Base-by-base conservation (phyloP, 1,284 basidiomycete species). In the Pseudozyma thailandica region DNA sequence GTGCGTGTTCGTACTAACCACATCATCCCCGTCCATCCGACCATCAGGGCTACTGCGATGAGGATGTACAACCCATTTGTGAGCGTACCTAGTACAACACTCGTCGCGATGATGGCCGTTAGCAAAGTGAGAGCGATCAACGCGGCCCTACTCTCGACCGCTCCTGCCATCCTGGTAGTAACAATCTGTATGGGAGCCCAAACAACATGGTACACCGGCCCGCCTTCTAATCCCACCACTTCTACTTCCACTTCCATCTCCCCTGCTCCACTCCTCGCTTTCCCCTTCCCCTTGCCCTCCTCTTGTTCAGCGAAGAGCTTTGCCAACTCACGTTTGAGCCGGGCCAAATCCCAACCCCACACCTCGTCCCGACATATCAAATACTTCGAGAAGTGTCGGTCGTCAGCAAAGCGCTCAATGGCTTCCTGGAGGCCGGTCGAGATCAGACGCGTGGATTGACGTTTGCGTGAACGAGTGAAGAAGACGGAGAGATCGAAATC, bases 21-120 rank as follows among this genome's bases (percentile, higher is more conserved):
- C 46, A 43, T 63, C 38, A 59, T 27, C 18, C 38, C 23, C 10
- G 26, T 31, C 60, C 60, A 59, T 0, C 23, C 26, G 2, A 15
- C 92, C 77, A 98, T 96, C 86, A 95, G 95, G 85, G 94, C 93
- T 71, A 92, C 96, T 84, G 93, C 93, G 90, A 83, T 84, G 84
- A 86, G 45, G 37, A 75, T 62, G 65, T 72, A 57, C 54, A 94
- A 92, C 92, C 85, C 94, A 86, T 75, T 94, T 77, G 94, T 95
- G 13, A 68, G 18, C 16, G 47, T 9, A 4, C 53, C 46, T 4
- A 61, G 47, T 20, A 58, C 15, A 1, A 31, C 20, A 1, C 28
- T 16, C 1, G 20, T 48, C n/a, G 39, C 6, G 1, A 66, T 44
- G 1, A 43, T 20, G 1, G 25, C 16, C 16, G 3, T 35, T 13